Base-by-base conservation (phyloP, 129 eudicot genomes). In the Kitagawia praeruptora region DNA sequence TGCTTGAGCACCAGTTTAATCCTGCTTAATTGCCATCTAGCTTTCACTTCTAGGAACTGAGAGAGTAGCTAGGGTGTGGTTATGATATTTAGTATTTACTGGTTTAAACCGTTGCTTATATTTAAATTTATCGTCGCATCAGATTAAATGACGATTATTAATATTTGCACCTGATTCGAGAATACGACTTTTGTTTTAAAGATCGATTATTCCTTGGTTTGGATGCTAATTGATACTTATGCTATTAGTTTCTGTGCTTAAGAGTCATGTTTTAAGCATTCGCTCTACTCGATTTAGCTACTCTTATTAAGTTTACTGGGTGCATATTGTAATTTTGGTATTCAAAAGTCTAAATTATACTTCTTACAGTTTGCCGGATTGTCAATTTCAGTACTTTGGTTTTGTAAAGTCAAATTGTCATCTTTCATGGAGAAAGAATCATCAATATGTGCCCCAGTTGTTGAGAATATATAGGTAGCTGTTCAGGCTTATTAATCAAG, bases 1-100 rank as follows among this genome's bases (percentile, higher is more conserved):
- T 70, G 86, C 83, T 78, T 91, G 91, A 46, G 86, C 93, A 41
- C 96, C 91, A 4, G 81, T 63, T 81, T 84, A n/a, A n/a, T n/a
- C n/a, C 91, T 4, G 44, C 74, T 70, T 38, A 12, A 70, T 11
- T 70, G 8, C 10, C 45, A 7, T 37, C 48, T 47, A 70, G 31
- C 16, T 19, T 70, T 25, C 15, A 69, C 18, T 69, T 69, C 45
- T 5, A 31, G 42, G 45, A 69, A 34, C 42, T 25, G 8, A 70
- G 8, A 70, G 41, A 21, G 14, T 11, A 8, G 71, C 28, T 56
- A 28, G 12, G 71, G 3, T 70, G 75, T 70, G 10, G 5, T 37
- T 38, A 2, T 64, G 49, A 46, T 11, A 12, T 46, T 46, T 13
- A 46, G 4, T 46, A 46, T 12, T 46, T 46, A 3, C 11, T 46